A percentile compares a stretch with the other conserved stretches of the same genome.
Evolutionary conservation across 1,284 basidiomycete species (phyloP).

Genomic region (Exobasidium cylindrosporum): DNA sequence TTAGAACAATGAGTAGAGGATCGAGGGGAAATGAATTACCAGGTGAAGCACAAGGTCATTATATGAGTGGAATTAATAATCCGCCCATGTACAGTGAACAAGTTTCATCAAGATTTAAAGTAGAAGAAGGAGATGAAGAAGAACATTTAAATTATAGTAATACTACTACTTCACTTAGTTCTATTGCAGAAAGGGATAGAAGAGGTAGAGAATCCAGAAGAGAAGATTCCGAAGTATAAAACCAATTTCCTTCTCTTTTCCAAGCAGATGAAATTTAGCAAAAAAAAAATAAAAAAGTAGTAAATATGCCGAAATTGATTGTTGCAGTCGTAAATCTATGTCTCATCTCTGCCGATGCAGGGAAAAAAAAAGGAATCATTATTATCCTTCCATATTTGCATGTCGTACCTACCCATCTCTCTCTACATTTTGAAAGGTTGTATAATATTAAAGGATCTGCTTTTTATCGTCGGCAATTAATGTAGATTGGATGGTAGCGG

Average conservation of each 20-base stretch:
- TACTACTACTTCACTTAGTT: not conserved
- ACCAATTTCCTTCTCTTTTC: conserved; percentile 87
- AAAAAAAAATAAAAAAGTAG: conserved; percentile 82
- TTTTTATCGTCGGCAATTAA: no score
- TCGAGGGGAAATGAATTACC: not conserved
- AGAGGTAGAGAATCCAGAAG: no score
- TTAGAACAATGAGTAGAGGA: conserved; percentile 10
- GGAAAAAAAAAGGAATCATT: no score
- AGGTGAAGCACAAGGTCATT: conserved; percentile 7
- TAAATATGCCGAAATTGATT: conserved; percentile 56
- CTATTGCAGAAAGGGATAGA: not conserved
- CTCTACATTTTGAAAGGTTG: no score
- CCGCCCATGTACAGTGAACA: not conserved
- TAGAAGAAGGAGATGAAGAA: not conserved
- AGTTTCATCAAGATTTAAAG: no score
- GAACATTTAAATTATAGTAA: not conserved
- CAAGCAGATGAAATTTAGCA: no score
- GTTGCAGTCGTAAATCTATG: no score
- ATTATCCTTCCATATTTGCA: no score
- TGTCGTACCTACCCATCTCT: no score
- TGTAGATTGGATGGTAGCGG: no score
- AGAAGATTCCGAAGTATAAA: conserved; percentile 92
- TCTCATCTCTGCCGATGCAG: no score
- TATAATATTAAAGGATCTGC: no score
- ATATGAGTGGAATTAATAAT: not conserved